Evolutionary conservation across 768 basidiomycete species (phyloP).

Genomic region (Rhodotorula babjevae): DNA sequence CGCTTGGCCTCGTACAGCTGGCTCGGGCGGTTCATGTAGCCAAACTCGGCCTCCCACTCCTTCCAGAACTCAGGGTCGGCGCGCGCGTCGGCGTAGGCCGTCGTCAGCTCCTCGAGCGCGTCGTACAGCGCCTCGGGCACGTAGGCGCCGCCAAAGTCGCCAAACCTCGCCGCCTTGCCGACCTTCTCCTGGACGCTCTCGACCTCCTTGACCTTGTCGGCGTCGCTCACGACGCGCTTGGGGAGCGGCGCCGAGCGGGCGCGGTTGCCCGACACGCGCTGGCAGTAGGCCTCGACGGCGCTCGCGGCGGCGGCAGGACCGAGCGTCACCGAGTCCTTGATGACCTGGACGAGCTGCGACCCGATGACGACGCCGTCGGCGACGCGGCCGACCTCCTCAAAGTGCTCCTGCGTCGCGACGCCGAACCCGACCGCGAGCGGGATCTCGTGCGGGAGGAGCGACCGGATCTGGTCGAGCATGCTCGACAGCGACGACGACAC

Average conservation of each 20-base stretch:
- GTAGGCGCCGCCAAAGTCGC: conserved; percentile 93
- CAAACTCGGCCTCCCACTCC: conserved; percentile 79
- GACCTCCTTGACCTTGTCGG: conserved; percentile 23
- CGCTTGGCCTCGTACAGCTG: conserved; percentile 86
- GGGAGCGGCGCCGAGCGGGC: conserved; percentile 19
- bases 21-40: conserved; percentile 92
- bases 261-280: conserved; percentile 31
- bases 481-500: conserved; percentile 76
- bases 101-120: conserved; percentile 78
- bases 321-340: conserved; percentile 56
- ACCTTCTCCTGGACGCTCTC: conserved; percentile 15
- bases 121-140: conserved; percentile 96
- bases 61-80: conserved; percentile 86
- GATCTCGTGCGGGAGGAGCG: conserved; percentile 45
- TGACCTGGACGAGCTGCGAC: conserved; percentile 72
- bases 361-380: conserved; percentile 95
- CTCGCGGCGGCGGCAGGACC: conserved; percentile 47
- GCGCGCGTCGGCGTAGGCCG: conserved; percentile 79
- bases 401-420: conserved; percentile 82
- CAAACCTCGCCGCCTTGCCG: conserved; percentile 64
- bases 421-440: conserved; percentile 97
- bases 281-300: conserved; percentile 44
- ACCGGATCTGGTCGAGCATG: conserved; percentile 74
- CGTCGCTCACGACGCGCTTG: conserved; percentile 2
- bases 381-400: conserved; percentile 78